A percentile compares a stretch with the other conserved stretches of the same genome.
phyloP scores from a whole-genome alignment of 2,329 filamentous ascomycete genomes.

The Cladorrhinum sp. region DNA sequence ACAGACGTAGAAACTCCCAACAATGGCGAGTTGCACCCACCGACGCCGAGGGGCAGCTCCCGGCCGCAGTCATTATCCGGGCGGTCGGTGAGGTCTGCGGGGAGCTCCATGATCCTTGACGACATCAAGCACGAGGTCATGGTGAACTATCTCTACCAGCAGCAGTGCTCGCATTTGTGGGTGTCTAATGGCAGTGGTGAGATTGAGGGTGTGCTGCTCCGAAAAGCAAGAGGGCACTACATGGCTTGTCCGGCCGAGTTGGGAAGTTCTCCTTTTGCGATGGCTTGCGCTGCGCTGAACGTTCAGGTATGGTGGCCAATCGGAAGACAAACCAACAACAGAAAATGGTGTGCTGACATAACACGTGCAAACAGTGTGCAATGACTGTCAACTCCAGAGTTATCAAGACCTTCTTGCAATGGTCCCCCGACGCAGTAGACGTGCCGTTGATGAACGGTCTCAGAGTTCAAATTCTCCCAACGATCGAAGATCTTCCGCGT shows the following conservation, averaged over 20 bases:
- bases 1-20: conserved; percentile 29
- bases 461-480: conserved; percentile 72
- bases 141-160: conserved; percentile 79
- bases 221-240: conserved; percentile 66
- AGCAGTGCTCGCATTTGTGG: conserved; percentile 73
- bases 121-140: conserved; percentile 80
- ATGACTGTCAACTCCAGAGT: conserved; percentile 80
- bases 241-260: conserved; percentile 69
- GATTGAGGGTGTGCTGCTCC: conserved; percentile 68
- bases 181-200: conserved; percentile 66
- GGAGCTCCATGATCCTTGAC: conserved; percentile 58
- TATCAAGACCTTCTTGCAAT: conserved; percentile 73
- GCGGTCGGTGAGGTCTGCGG: conserved; percentile 44
- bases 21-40: conserved; percentile 49
- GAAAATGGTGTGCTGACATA: background rate
- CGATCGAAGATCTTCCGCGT: conserved; percentile 65
- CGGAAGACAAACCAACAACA: background rate
- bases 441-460: conserved; percentile 74
- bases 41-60: conserved; percentile 47
- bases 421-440: conserved; percentile 69
- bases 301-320: conserved; percentile 53
- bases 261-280: conserved; percentile 59
- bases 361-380: conserved; percentile 52
- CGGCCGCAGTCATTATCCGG: conserved; percentile 53
- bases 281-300: conserved; percentile 66